Evolutionary conservation across 768 basidiomycete species (phyloP).

Genomic region (Tylopilus rubrobrunneus): DNA sequence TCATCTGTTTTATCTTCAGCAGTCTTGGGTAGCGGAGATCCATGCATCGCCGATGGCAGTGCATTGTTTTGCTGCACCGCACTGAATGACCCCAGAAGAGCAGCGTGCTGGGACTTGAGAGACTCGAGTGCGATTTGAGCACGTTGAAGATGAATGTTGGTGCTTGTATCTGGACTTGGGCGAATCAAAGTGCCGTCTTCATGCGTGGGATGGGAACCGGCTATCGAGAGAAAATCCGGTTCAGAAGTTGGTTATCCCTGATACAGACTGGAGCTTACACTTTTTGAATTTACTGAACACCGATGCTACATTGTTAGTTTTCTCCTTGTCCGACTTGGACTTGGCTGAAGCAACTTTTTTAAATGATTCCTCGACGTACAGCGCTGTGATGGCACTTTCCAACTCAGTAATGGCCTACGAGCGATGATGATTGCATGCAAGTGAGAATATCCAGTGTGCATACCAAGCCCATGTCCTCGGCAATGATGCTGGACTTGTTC

Average conservation of each 20-base stretch:
- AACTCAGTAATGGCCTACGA: conserved; percentile 55
- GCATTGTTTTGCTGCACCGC: conserved; percentile 30
- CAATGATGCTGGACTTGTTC: conserved; percentile 46
- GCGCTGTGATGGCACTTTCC: conserved; percentile 47
- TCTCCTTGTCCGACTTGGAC: conserved; percentile 45
- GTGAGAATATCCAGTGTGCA: conserved; percentile 21
- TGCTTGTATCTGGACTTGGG: conserved; percentile 14
- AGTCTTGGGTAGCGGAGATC: conserved; percentile 40
- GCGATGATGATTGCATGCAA: conserved; percentile 1
- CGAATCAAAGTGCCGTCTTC: conserved; percentile 28
- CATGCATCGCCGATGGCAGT: conserved; percentile 19
- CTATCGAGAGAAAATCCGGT: conserved; percentile 9
- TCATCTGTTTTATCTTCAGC: conserved; percentile 45
- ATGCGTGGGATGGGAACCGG: conserved; percentile 17
- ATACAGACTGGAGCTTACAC: conserved; percentile 34
- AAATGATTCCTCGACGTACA: conserved; percentile 38
- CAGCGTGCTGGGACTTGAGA: conserved; percentile 58
- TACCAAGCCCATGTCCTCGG: conserved; percentile 68
- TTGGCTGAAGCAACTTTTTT: conserved; percentile 35
- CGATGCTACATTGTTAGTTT: conserved; percentile 28
- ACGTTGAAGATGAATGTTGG: conserved; percentile 35
- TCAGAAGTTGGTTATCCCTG: neutral
- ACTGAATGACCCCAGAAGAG: conserved; percentile 44
- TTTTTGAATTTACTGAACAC: conserved; percentile 63
- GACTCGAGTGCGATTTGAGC: conserved; percentile 45